Evolutionary conservation across 1,139 yeast species (phyloP), one percentile per base, ranked within the genome.

Genomic region (Kurtzmaniella quercitrusa): DNA sequence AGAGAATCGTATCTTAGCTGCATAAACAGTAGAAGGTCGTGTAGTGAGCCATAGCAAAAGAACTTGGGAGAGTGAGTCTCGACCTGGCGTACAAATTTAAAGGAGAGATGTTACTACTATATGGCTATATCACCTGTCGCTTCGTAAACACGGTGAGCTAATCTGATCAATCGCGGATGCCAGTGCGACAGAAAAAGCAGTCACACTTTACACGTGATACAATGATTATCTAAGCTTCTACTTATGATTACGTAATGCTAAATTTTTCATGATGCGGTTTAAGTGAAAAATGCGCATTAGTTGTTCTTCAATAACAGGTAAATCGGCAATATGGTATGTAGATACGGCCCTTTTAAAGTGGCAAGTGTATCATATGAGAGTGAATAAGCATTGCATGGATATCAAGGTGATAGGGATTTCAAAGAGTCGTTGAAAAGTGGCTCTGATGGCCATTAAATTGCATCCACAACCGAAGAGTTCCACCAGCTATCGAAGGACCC

Each of bases 311-410:
- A 36, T 19, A 18, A 36, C 38, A 36, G 38, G 38, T 36, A 19
- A 19, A 19, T 19, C 19, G 43, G 46, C 46, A 43, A 41, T 16
- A 43, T 43, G 46, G 46, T 43, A 43, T 43, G 46, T 43, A 43
- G 34, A 14, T 31, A 31, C 18, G 36, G 18, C 31, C 25, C 31
- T 7, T 27, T 27, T 27, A 6, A 12, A 27, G 31, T 27, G 31
- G 31, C 31, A 27, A 27, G 31, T 5, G 31, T 27, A 27, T 27
- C 31, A 27, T 27, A 27, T 27, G 31, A 27, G 23, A 5, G 31
- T 27, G 12, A 10, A 5, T 5, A 10, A 11, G 14, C 31, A 27
- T 11, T 4, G 38, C 15, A 11, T 37, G 39, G 39, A 37, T 5
- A 6, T 12, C 21, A 8, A 15, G 37, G 4, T 5, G 4, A 15